Evolutionary conservation across 1,284 basidiomycete species (phyloP).

Genomic region (Microbotryomycetes sp.): DNA sequence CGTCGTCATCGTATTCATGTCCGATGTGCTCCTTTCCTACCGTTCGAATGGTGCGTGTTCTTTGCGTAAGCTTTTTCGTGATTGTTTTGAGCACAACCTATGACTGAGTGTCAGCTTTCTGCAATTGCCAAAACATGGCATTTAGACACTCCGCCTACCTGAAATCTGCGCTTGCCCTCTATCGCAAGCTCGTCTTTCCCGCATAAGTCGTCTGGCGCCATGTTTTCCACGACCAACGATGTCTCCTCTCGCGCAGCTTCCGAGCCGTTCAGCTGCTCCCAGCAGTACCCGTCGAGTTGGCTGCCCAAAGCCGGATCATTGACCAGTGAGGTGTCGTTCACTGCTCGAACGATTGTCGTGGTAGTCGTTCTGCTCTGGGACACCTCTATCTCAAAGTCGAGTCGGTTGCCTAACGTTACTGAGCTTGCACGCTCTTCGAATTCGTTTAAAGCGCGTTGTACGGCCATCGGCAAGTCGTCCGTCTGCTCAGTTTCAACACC

Average conservation of each 20-base stretch:
- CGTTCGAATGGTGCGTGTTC: conserved; percentile 41
- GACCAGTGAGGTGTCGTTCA: conserved; percentile 2
- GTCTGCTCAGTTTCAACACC: conserved; percentile 34
- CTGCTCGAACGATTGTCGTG: conserved; percentile 21
- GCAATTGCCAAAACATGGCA: too few relatives aligned
- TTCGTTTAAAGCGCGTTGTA: conserved; percentile 4
- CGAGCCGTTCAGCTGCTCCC: neutral
- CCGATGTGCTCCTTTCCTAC: conserved; percentile 16
- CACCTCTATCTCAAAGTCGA: conserved; percentile 41
- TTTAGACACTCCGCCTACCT: too few relatives aligned
- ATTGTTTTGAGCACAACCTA: conserved; percentile 46
- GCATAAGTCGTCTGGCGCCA: too few relatives aligned
- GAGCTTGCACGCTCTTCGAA: conserved; percentile 17
- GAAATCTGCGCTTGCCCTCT: conserved; percentile 38
- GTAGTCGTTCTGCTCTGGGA: conserved; percentile 34
- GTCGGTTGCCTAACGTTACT: conserved; percentile 6
- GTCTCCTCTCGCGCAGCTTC: too few relatives aligned
- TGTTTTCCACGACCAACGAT: conserved; percentile 11
- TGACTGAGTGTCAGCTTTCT: too few relatives aligned
- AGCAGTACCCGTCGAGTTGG: neutral
- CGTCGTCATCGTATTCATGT: neutral
- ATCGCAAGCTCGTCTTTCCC: conserved; percentile 14
- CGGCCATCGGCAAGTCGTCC: conserved; percentile 23
- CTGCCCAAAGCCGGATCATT: neutral
- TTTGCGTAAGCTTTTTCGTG: conserved; percentile 45